Evolutionary conservation across 208 protist genomes (phyloP), one percentile per base, ranked within the genome.

Genomic region (Acanthamoeba quina): DNA sequence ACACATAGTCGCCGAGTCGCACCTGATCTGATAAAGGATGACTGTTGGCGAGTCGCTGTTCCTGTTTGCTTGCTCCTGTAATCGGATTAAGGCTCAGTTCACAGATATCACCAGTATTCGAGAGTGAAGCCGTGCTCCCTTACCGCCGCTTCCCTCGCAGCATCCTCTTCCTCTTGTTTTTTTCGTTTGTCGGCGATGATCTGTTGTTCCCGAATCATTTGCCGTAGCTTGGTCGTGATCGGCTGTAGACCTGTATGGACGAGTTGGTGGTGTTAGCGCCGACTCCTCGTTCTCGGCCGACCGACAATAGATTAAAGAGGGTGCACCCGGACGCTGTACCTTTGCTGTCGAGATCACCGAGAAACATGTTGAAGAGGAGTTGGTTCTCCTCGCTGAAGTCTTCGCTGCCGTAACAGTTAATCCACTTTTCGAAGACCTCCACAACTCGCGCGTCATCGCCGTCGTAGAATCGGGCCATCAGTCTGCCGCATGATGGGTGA

Each of bases 331-430:
- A 56, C 13, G 52, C 52, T 56, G 41, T n/a, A 83, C 89, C 90
- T 85, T 94, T 94, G 41, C 29, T 41, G 60, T 62, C 52, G 31
- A 94, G 70, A 15, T 94, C 90, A 6, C 31, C n/a, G 7, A 94
- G 74, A 70, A 94, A 94, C 90, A 94, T 94, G 54, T 85, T 80
- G 90, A 94, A 94, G 74, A 94, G 90, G 29, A 94, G 49, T 17
- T 85, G 37, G 17, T 80, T 85, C 70, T 94, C 90, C n/a, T 94
- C 90, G 6, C 19, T 70, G 44, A 94, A 94, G 56, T 94, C 90
- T 54, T 94, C 90, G 21, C 78, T 62, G 41, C 86, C 60, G 17
- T 94, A 94, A 17, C 19, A 41, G 54, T 80, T 85, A 24, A 94
- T 80, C 90, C 90, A 94, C n/a, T 80, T 94, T 62, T 94, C 60